Evolutionary conservation across 148 eudicot species (phyloP), one percentile per base, ranked within the genome.

Genomic region (Silene conica): DNA sequence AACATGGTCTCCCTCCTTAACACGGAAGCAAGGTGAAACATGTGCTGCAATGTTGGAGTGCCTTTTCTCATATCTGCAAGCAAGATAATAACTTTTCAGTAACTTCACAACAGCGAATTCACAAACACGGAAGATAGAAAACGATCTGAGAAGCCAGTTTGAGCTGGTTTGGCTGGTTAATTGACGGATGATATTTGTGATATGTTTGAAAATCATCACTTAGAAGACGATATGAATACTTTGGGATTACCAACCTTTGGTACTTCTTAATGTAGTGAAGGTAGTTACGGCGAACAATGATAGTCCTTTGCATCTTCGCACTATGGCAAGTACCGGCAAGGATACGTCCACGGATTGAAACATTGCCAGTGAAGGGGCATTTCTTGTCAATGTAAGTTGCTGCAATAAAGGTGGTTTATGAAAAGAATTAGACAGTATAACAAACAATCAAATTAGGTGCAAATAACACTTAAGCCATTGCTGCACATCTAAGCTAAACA

Each of bases 331-430:
- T 90, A 54, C 96, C 96, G 60, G 92, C 84, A 43, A 90, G 71
- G 34, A 90, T 90, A 62, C 96, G 91, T 6, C 96, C 96, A 76
- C 96, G 83, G 81, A 90, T 87, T 1, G 92, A 90, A 8, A 89
- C 89, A 63, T 64, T 71, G 26, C 96, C 92, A 31, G 92, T 88
- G 85, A 90, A 90, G 1, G 96, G 96, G 69, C 96, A 90, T 80
- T 88, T 90, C 89, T 89, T 90, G 86, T 90, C 96, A 70, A 90
- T 87, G 76, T 88, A 90, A 2, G 92, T 81, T 15, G 90, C 96
- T 90, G 60, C 45, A 22, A 3, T 34, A 22, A 22, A 41, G 7
- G 1, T 6, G 52, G 45, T 6, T 3, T 25, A 3, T 4, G 60
- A 45, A 16, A 74, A 63, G n/a, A 18, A 19, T 7, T 11, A 12